Evolutionary conservation across 768 basidiomycete species (phyloP).

Genomic region (Termitomyces heimii): DNA sequence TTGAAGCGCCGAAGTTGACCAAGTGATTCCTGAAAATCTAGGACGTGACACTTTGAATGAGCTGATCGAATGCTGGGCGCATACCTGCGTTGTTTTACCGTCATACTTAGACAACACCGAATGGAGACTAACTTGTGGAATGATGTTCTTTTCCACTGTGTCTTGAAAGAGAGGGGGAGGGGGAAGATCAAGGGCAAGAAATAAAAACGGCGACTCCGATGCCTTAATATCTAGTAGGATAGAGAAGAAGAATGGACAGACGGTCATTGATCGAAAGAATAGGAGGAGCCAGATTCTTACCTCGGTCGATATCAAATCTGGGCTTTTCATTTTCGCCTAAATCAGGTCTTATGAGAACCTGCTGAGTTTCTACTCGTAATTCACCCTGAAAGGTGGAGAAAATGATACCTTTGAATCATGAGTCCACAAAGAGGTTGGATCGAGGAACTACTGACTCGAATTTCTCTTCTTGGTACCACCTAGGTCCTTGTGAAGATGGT

Average conservation of each 20-base stretch:
- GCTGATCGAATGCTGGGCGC: conserved; percentile 10
- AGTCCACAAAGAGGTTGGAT: conserved; percentile 13
- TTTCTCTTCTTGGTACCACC: conserved; percentile 91
- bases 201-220: conserved; percentile 84
- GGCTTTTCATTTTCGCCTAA: conserved; percentile 74
- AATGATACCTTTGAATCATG: conserved; percentile 61
- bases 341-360: conserved; percentile 81
- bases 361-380: conserved; percentile 87
- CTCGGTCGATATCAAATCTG: conserved; percentile 91
- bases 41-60: neutral
- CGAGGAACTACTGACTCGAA: conserved; percentile 59
- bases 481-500: conserved; percentile 86
- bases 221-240: conserved; percentile 73
- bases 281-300: conserved; percentile 33
- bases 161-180: conserved; percentile 98
- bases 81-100: conserved; percentile 81
- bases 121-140: conserved; percentile 93
- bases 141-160: conserved; percentile 94
- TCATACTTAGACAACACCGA: conserved; percentile 92
- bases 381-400: conserved; percentile 95
- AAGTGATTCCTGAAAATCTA: conserved; percentile 61
- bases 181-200: conserved; percentile 92
- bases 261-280: neutral
- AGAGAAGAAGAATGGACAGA: neutral
- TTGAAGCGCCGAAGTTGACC: conserved; percentile 88